These are phyloP conservation scores for Scheffersomyces segobiensis DNA, from an alignment of 1,139 yeast genomes.

Conservation along the genomic window DNA sequence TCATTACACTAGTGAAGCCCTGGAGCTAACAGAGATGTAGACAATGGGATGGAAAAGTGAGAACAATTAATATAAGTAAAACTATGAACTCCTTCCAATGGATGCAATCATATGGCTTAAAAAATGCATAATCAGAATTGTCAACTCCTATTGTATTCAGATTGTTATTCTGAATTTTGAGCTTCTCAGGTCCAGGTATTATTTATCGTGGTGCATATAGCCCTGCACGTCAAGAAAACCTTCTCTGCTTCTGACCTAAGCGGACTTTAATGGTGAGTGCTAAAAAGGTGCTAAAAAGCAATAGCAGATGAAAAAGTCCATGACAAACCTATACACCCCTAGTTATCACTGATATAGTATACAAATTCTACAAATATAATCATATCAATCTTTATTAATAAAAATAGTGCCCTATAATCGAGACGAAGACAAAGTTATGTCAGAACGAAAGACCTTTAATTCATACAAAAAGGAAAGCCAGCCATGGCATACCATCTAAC, in stretches of 20 bases:
- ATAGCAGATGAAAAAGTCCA: background rate
- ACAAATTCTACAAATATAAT: background rate
- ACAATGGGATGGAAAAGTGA: background rate
- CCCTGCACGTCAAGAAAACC: background rate
- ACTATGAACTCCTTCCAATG: background rate
- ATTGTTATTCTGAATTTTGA: background rate
- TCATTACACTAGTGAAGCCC: background rate
- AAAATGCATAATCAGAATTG: background rate
- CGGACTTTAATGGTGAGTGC: background rate
- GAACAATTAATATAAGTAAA: no score
- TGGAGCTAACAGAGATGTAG: background rate
- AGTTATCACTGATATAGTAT: background rate
- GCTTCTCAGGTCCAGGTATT: no score
- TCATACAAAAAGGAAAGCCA: background rate
- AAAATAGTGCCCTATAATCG: background rate
- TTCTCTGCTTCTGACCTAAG: background rate
- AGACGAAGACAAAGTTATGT: constrained; percentile 1
- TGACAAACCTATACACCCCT: background rate
- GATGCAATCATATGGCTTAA: no score
- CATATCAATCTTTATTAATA: background rate
- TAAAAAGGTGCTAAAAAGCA: background rate
- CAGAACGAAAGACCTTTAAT: background rate
- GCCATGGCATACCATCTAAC: background rate
- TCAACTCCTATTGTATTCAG: background rate
- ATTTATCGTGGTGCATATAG: background rate